Evolutionary conservation across 2,329 filamentous ascomycete species (phyloP), one percentile per base, ranked within the genome.

Genomic region (Leptographium procerum): DNA sequence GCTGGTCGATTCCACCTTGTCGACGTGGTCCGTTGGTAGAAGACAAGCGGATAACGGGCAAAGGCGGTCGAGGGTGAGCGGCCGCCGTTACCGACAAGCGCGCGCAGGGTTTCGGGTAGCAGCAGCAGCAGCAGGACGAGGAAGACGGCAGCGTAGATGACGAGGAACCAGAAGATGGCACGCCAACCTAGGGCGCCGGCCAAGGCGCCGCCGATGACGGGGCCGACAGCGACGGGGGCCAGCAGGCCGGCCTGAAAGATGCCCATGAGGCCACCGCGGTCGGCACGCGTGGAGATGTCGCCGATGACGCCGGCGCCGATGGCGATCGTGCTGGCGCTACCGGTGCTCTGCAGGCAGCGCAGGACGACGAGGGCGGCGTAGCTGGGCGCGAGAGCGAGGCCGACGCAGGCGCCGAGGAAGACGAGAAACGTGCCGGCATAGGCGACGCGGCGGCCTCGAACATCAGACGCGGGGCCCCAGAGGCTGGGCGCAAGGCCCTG

Each of bases 231-330:
- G 2, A 78, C 76, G 0, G 77, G 78, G 34, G 87, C 66, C 2
- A 84, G 81, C 54, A 80, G 73, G 11, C 79, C 83, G 6, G 77
- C 77, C 33, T 78, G 79, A 26, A 84, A 81, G 61, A 84, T 78
- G 56, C 82, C 87, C 73, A 91, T 85, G 65, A 87, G 90, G 56
- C 78, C 80, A 2, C 88, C 89, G 63, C 89, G 75, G 67, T 91
- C 85, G 0, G 80, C 77, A 45, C 79, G 82, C 0, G 85, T 83
- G 0, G 84, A 78, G 9, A 91, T 77, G 64, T 92, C 89, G 1
- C 85, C 84, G 11, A 91, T 79, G 3, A 90, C 82, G 1, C 83
- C 88, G 59, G 80, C 85, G 0, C 82, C 83, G 0, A 94, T 74
- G 0, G 88, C 85, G n/a, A 90, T 75, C 0, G 86, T 87, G 0